Evolutionary conservation across 2,329 filamentous ascomycete species (phyloP).

Genomic region (Coniochaeta prunicola): DNA sequence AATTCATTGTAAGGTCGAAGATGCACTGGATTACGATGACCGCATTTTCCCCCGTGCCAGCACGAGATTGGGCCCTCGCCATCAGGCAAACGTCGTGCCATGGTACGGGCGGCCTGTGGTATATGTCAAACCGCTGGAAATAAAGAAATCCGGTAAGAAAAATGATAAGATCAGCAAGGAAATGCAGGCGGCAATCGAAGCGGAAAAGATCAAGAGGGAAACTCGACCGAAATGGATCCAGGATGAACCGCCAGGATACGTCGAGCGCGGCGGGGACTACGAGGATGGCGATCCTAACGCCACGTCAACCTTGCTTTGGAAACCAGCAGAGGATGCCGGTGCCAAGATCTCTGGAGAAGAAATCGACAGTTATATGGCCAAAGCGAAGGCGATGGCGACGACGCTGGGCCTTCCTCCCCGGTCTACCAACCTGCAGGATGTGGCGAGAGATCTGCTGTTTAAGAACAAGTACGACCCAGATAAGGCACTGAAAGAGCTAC

Average conservation of each 20-base stretch:
- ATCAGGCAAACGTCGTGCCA: conserved; percentile 77
- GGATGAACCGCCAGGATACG: conserved; percentile 82
- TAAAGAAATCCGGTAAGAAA: conserved; percentile 76
- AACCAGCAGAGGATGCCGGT: conserved; percentile 55
- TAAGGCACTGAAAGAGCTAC: conserved; percentile 62
- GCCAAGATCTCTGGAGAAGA: conserved; percentile 42
- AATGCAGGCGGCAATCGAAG: conserved; percentile 68
- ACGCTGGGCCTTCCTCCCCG: conserved; percentile 63
- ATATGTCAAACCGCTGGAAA: conserved; percentile 80
- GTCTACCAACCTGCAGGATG: conserved; percentile 83
- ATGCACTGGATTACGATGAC: conserved; percentile 94
- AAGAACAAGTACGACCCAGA: conserved; percentile 64
- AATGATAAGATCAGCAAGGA: conserved; percentile 75
- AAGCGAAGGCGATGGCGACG: conserved; percentile 57
- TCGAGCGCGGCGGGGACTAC: conserved; percentile 74
- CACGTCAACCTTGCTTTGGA: conserved; percentile 72
- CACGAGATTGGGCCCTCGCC: conserved; percentile 81
- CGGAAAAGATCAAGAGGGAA: conserved; percentile 70
- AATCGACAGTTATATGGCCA: conserved; percentile 70
- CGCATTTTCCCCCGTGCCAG: conserved; percentile 94
- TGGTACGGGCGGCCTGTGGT: conserved; percentile 88
- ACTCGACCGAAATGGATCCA: conserved; percentile 88
- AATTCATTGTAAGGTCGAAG: conserved; percentile 90
- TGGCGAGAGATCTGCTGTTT: conserved; percentile 68
- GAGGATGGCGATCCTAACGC: conserved; percentile 63